Conservation (phyloP, 345 rosid species). For the sweet orange (Citrus sinensis) region DNA sequence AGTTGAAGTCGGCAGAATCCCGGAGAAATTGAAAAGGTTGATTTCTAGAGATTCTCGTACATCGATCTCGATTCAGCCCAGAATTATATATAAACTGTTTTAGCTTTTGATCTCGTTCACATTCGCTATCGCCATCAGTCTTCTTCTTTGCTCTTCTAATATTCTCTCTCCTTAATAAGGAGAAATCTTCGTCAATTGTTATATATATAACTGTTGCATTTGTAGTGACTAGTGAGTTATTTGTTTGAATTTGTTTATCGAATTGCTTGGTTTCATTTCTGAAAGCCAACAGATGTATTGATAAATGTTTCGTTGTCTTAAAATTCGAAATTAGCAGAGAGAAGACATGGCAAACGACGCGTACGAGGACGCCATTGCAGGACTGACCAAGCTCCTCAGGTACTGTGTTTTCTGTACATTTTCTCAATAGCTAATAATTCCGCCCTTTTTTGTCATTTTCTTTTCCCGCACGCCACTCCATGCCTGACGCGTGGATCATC, state of each 20-base stretch:
- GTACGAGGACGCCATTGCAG: slow-evolving; percentile 78
- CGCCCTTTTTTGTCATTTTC: not conserved
- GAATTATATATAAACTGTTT: not conserved
- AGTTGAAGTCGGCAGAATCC: not conserved
- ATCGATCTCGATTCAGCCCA: slow-evolving; percentile 16
- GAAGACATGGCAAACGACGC: slow-evolving; percentile 60
- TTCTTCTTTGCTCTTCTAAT: not conserved
- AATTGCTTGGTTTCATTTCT: not conserved
- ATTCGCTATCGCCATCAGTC: not conserved
- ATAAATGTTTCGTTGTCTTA: not conserved
- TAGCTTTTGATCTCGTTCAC: not conserved
- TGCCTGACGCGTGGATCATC: not conserved
- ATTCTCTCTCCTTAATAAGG: not conserved
- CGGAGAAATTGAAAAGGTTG: not conserved
- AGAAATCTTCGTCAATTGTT: not conserved
- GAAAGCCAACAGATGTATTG: not conserved
- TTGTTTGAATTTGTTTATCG: not conserved
- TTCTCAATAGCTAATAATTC: not conserved
- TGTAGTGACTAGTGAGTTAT: not conserved
- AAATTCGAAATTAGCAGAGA: slow-evolving; percentile 11
- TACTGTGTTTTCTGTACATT: slow-evolving; percentile 15
- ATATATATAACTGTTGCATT: not conserved
- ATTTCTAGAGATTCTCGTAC: not conserved
- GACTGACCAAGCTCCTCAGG: slow-evolving; percentile 80
- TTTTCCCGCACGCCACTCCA: not conserved